Base-by-base conservation (phyloP, 2,329 filamentous ascomycete species). In the Ophiostoma quercus region DNA sequence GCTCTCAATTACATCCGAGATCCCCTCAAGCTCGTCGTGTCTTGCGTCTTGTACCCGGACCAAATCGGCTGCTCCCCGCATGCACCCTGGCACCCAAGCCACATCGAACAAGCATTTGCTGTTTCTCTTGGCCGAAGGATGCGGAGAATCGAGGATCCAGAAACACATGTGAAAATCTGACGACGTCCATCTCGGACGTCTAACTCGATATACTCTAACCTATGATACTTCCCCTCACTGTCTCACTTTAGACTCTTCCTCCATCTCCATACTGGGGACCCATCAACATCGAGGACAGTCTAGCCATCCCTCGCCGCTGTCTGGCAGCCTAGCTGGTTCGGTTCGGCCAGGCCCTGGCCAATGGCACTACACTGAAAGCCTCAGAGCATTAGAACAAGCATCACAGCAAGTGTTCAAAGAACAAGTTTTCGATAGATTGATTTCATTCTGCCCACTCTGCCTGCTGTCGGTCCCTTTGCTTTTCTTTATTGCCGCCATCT, bases 331-430 rank as follows among this genome's bases (percentile, higher is more conserved):
- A 62, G 32, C 60, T 34, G 29, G 32, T 4, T 9, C 14, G 29
- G 16, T n/a, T 63, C 60, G 60, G 60, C 60, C 32, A 32, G 60
- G 60, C 60, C 60, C 60, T 63, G 60, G 16, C 60, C 60, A 63
- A 63, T 63, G 25, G 60, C 60, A 63, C 60, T 63, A 63, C 60
- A 63, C 60, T 32, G 32, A 63, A 22, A 57, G 43, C 16, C 43
- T 16, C 43, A 60, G 34, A 34, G 34, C 34, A 34, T 8, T 34
- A 8, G 34, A 8, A 34, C 5, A 8, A 34, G 12, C 39, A 9
- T 41, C 39, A 41, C 39, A 12, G 14, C 11, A 8, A 41, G 39
- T 41, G 11, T 14, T 41, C 2, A 12, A 1, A 41, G 12, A 41
- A 14, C 39, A 14, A n/a, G 43, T 47, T 47, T 47, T 47, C 16